A percentile compares a stretch with the other conserved stretches of the same genome.
These are phyloP conservation scores for Rossbeevera mucosa DNA, from an alignment of 768 basidiomycete species.

Conservation along the genomic window DNA sequence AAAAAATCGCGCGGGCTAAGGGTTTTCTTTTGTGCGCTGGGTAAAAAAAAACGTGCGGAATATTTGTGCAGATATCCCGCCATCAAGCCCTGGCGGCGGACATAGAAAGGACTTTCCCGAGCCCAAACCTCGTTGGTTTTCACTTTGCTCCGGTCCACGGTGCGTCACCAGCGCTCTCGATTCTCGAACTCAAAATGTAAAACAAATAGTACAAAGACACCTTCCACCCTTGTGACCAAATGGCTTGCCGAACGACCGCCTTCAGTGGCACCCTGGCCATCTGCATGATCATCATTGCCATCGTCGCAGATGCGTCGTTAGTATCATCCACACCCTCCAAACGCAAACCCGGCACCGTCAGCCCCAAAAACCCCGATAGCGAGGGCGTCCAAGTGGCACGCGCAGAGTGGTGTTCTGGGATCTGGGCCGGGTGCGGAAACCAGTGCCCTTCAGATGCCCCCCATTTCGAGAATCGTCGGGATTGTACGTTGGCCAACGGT, in stretches of 20 bases:
- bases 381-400: neutral
- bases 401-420: constrained; percentile 7
- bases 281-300: neutral
- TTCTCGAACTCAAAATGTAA: neutral
- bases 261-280: neutral
- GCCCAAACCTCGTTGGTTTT: neutral
- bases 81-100: neutral
- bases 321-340: neutral
- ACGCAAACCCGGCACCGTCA: neutral
- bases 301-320: neutral
- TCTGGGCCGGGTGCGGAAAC: constrained; percentile 12
- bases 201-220: neutral
- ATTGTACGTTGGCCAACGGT: constrained; percentile 4
- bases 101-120: neutral
- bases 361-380: neutral
- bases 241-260: neutral
- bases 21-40: no score
- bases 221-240: neutral
- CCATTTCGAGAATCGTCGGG: constrained; percentile 11
- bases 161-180: neutral
- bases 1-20: no score
- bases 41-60: no score
- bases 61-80: no score
- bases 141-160: neutral
- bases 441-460: constrained; percentile 7